Conservation (phyloP, 1,284 basidiomycete species). For the Meira nashicola region DNA sequence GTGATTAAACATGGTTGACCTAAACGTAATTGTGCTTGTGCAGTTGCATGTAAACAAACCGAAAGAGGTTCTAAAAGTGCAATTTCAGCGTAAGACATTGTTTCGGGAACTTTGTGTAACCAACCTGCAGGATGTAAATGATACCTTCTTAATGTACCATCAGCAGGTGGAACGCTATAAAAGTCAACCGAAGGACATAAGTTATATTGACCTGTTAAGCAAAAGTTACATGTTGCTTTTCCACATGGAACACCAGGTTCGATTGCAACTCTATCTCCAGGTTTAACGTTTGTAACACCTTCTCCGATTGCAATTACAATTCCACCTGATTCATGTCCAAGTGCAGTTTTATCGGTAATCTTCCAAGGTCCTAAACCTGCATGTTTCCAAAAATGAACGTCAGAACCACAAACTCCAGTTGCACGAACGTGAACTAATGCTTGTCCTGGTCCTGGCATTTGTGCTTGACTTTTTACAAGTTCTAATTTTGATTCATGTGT, state of each 20-base stretch:
- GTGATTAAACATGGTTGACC: conserved; percentile 49
- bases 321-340: conserved; percentile 49
- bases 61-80: conserved; percentile 58
- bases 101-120: conserved; percentile 58
- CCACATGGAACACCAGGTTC: conserved; percentile 56
- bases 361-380: conserved; percentile 47
- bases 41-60: conserved; percentile 59
- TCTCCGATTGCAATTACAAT: conserved; percentile 45
- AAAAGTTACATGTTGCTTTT: conserved; percentile 51
- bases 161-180: conserved; percentile 52
- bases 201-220: conserved; percentile 58
- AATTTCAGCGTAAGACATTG: conserved; percentile 56
- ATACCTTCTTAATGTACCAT: conserved; percentile 52
- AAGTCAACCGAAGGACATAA: conserved; percentile 50
- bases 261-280: conserved; percentile 47
- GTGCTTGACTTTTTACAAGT: conserved; percentile 28
- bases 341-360: conserved; percentile 39
- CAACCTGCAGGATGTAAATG: conserved; percentile 59
- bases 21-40: conserved; percentile 56
- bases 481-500: conserved; percentile 40
- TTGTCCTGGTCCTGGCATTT: conserved; percentile 38
- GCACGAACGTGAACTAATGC: conserved; percentile 46
- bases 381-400: conserved; percentile 60
- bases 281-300: conserved; percentile 36
- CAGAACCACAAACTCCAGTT: conserved; percentile 51